Base-by-base conservation (phyloP, 176 grass and related monocot species). In the Rhynchospora tenuis region DNA sequence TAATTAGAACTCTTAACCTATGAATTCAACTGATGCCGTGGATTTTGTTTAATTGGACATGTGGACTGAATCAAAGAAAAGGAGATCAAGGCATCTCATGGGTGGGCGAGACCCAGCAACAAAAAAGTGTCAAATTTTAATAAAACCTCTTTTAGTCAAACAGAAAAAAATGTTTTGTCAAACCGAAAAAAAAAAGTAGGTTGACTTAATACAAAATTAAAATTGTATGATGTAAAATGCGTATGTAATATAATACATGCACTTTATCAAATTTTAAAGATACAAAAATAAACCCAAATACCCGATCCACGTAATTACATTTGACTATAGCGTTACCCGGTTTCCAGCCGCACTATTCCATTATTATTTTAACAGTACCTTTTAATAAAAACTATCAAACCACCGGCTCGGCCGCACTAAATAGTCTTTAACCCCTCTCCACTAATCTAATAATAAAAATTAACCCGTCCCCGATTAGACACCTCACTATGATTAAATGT, bases 401-500 rank as follows among this genome's bases (percentile, higher is more conserved):
- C 59, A 67, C 6, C 9, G 47, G 59, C 38, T 15, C 12, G 31
- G 20, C 61, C 60, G 60, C 80, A 52, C 44, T 82, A 66, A 64
- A 64, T 23, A 38, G 58, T 45, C 19, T 62, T 62, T 44, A 14
- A 45, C 17, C 10, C 51, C 57, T 43, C 38, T 27, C 43, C 43
- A 82, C 29, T 67, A 67, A 54, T 66, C n/a, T 67, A 67, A 28
- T 50, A 82, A 46, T 48, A 65, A 82, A 61, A 82, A 48, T 67
- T 45, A 82, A 17, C 23, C 80, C 38, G 1, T n/a, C 58, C 19
- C 23, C 17, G 31, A 82, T 64, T 44, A 28, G 38, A 66, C 80
- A 55, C 73, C 45, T 52, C 46, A 76, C 23, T 47, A 23, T 67
- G 60, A 66, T 48, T 48, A 66, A 52, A 67, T 61, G 8, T 17